Percentiles rank a stretch among this genome's conserved stretches.
Evolutionary conservation across 176 grass and related monocot genomes (phyloP).

Genomic region (Rhipidocladum racemiflorum): DNA sequence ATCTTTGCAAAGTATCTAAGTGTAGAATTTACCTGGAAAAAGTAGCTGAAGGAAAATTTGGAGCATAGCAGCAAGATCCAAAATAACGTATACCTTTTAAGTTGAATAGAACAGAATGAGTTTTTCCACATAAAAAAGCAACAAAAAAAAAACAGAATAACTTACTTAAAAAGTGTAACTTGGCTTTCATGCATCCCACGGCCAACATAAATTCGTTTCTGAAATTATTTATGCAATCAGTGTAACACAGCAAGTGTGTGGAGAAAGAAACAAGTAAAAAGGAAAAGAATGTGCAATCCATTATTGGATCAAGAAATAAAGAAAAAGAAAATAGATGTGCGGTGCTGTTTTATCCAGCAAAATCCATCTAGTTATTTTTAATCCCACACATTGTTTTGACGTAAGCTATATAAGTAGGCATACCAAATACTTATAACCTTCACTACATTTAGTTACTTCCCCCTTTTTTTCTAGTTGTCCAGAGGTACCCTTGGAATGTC

Average conservation of each 20-base stretch:
- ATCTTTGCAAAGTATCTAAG: conserved; percentile 22
- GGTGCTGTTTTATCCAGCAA: not conserved
- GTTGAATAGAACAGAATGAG: conserved; percentile 39
- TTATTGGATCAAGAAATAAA: conserved; percentile 9
- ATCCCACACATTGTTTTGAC: not conserved
- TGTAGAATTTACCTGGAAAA: conserved; percentile 63
- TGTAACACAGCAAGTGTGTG: not conserved
- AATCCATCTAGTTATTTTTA: conserved; percentile 6
- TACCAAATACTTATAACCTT: not conserved
- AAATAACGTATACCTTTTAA: conserved; percentile 79
- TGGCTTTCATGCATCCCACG: conserved; percentile 98
- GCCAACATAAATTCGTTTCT: conserved; percentile 98
- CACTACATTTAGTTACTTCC: not conserved
- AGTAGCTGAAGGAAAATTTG: conserved; percentile 92
- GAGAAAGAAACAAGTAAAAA: not conserved
- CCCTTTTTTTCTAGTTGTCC: too few species aligned
- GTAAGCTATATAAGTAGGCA: not conserved
- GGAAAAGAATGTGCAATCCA: conserved; percentile 7
- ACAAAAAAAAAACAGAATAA: conserved; percentile 24
- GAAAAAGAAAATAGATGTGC: not conserved
- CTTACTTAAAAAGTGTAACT: conserved; percentile 87
- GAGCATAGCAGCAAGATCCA: conserved; percentile 80
- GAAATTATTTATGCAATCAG: conserved; percentile 27
- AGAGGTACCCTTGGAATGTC: not conserved
- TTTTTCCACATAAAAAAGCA: not conserved